Conservation (phyloP, 441 rosid genomes). For the Viola pubescens region DNA sequence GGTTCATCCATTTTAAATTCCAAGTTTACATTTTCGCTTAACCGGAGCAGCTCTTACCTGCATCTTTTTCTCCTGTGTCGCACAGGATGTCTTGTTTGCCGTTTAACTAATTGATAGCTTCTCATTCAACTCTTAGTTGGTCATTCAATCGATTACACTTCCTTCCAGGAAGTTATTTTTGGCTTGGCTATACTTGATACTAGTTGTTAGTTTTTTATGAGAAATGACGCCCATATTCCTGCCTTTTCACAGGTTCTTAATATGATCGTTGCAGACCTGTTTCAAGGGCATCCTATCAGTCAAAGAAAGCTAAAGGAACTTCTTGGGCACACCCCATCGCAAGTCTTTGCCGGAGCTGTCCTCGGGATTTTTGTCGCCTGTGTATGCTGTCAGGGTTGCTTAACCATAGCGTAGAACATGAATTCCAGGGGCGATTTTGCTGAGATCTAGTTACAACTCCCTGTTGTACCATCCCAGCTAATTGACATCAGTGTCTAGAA, state of each 20-base stretch:
- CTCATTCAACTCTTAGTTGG: too few species aligned
- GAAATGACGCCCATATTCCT: background rate
- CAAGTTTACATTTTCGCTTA: too few species aligned
- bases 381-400: conserved; percentile 55
- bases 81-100: too few species aligned
- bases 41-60: too few species aligned
- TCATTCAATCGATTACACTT: too few species aligned
- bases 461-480: too few species aligned
- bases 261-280: conserved; percentile 77
- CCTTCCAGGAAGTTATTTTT: too few species aligned
- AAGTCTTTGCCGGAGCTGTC: conserved; percentile 69
- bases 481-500: too few species aligned
- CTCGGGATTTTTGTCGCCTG: conserved; percentile 70
- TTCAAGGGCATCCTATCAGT: conserved; percentile 91
- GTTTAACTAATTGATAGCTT: too few species aligned
- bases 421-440: conserved; percentile 20
- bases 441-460: background rate
- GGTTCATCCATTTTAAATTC: too few species aligned
- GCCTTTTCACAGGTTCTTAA: conserved; percentile 52
- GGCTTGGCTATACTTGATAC: too few species aligned
- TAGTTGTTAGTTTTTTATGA: background rate
- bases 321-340: conserved; percentile 85
- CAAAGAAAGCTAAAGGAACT: conserved; percentile 88
- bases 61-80: too few species aligned
- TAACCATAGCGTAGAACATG: conserved; percentile 36